These are phyloP conservation scores for Xanthoceras sorbifolium DNA, from an alignment of 345 rosid genomes.

Conservation along the genomic window DNA sequence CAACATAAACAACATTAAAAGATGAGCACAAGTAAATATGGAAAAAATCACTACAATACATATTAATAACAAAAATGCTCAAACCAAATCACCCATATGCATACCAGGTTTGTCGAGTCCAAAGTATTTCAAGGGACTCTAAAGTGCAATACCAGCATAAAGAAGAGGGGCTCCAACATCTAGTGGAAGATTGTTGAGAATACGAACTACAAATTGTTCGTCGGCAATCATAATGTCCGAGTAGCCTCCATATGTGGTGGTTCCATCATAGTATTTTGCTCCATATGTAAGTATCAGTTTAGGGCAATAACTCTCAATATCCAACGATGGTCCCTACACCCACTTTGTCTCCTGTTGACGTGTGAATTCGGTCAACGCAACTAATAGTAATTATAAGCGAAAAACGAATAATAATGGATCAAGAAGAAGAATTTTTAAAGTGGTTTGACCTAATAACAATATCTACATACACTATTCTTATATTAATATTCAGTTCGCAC, in stretches of 20 bases:
- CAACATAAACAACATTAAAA: not conserved
- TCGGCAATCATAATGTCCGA: conserved; percentile 9
- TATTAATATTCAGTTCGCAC: too few relatives aligned
- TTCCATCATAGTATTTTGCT: conserved; percentile 18
- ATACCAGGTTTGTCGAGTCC: conserved; percentile 46
- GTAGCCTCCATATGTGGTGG: conserved; percentile 18
- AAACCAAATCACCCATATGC: conserved; percentile 42
- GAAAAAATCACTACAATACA: too few relatives aligned
- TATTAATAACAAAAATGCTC: not conserved
- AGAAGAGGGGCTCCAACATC: conserved; percentile 46
- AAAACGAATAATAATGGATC: too few relatives aligned
- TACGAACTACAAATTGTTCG: not conserved
- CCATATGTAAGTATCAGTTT: conserved; percentile 2
- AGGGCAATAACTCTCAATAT: conserved; percentile 15
- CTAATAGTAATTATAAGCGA: too few relatives aligned
- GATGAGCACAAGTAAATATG: not conserved
- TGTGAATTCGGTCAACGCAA: too few relatives aligned
- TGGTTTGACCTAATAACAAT: too few relatives aligned
- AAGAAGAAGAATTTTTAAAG: too few relatives aligned
- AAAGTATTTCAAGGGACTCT: conserved; percentile 58
- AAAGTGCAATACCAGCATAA: conserved; percentile 73
- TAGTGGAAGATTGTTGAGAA: not conserved
- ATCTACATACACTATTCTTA: too few relatives aligned
- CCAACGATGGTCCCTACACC: conserved; percentile 17
- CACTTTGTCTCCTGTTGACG: conserved; percentile 43